Conservation (phyloP, 495 filamentous ascomycete species). For the Talaromyces thailandensis region DNA sequence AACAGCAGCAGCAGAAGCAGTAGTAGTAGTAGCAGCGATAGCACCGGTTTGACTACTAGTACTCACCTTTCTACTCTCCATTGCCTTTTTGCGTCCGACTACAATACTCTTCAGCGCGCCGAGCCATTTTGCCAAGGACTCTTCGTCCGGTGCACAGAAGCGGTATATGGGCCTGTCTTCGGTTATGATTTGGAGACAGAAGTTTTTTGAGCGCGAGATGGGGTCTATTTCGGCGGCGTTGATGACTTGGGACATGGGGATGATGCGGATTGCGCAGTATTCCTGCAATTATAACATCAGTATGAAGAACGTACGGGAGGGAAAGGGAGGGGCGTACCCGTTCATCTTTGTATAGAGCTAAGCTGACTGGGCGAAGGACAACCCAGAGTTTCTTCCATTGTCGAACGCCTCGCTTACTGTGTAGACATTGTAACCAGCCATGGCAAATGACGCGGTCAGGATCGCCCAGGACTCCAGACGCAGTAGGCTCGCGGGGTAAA, state of each 20-base stretch:
- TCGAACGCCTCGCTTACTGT: slow-evolving; percentile 75
- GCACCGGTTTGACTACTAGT: background rate
- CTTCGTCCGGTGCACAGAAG: slow-evolving; percentile 77
- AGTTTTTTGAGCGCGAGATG: slow-evolving; percentile 69
- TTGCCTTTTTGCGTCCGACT: slow-evolving; percentile 50
- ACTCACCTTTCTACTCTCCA: slow-evolving; percentile 2
- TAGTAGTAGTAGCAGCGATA: background rate
- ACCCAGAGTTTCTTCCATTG: slow-evolving; percentile 96
- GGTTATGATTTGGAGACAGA: slow-evolving; percentile 89
- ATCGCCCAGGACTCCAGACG: slow-evolving; percentile 47
- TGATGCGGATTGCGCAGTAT: slow-evolving; percentile 76
- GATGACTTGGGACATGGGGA: slow-evolving; percentile 72
- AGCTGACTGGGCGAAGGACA: slow-evolving; percentile 76
- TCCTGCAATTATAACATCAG: slow-evolving; percentile 37
- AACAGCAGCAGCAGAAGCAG: background rate
- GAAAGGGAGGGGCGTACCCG: slow-evolving; percentile 28
- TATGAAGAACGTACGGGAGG: background rate
- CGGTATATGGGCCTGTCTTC: slow-evolving; percentile 81
- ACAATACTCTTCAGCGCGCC: slow-evolving; percentile 87
- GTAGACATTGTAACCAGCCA: slow-evolving; percentile 79
- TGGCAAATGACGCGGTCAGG: slow-evolving; percentile 79
- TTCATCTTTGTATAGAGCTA: slow-evolving; percentile 91
- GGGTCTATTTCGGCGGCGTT: slow-evolving; percentile 91
- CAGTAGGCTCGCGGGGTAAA: slow-evolving; percentile 43
- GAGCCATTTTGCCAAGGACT: slow-evolving; percentile 71